Conservation (phyloP, 1,284 basidiomycete species). For the Neonothopanus nambi region DNA sequence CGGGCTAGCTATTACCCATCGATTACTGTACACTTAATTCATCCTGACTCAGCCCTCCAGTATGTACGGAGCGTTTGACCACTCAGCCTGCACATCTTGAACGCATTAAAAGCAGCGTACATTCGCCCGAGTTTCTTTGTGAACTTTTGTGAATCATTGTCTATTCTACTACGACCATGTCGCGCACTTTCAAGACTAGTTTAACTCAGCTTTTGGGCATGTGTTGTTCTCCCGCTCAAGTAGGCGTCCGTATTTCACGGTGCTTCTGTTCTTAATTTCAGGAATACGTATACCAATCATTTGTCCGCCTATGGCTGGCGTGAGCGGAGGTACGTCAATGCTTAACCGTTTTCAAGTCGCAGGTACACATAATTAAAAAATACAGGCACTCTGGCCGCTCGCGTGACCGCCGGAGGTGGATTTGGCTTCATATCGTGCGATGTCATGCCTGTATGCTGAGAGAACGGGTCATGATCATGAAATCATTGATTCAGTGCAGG, state of each 20-base stretch:
- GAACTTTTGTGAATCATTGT: too few species aligned
- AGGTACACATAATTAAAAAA: neutral
- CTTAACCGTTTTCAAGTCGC: too few species aligned
- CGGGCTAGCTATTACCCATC: too few species aligned
- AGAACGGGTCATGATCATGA: constrained; percentile 3
- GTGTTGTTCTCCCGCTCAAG: too few species aligned
- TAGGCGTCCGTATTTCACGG: too few species aligned
- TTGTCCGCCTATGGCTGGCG: constrained; percentile 68
- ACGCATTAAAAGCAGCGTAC: too few species aligned
- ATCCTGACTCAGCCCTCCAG: too few species aligned
- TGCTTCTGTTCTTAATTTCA: constrained; percentile 22
- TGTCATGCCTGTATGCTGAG: constrained; percentile 23
- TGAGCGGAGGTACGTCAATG: constrained; percentile 46
- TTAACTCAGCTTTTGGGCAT: neutral
- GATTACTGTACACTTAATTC: too few species aligned
- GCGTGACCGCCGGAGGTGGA: constrained; percentile 63
- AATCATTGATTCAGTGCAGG: constrained; percentile 34
- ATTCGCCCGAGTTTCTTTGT: too few species aligned
- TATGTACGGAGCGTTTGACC: neutral
- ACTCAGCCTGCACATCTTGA: too few species aligned
- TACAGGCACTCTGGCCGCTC: constrained; percentile 56
- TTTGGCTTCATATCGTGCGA: constrained; percentile 71
- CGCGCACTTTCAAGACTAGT: neutral
- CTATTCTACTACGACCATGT: too few species aligned
- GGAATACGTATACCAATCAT: constrained; percentile 60